Percentiles rank a stretch among this genome's conserved stretches.
Evolutionary conservation across 78 protist species (phyloP).

Genomic region (Dictyostelium capitatum): DNA sequence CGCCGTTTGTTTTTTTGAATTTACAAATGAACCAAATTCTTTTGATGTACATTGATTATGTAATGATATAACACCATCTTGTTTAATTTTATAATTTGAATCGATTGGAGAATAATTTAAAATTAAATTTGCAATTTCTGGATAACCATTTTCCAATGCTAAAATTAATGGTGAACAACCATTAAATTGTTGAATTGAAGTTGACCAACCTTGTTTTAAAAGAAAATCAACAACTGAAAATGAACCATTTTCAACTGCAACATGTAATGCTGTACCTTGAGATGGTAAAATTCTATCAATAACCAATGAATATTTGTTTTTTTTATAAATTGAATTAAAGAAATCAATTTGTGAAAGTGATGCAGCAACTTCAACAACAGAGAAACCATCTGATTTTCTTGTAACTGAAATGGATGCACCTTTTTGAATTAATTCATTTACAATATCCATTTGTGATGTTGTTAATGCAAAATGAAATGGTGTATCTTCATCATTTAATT

Average conservation of each 20-base stretch:
- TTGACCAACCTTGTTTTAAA: constrained; percentile 10
- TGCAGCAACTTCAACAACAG: constrained; percentile 25
- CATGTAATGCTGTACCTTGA: constrained; percentile 34
- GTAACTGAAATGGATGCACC: not conserved
- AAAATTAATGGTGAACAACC: constrained; percentile 31
- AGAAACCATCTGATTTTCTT: constrained; percentile 14
- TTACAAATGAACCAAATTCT: not conserved
- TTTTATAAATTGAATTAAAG: not conserved
- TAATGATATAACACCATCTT: not conserved
- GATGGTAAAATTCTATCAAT: constrained; percentile 19
- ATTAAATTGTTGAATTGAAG: constrained; percentile 32
- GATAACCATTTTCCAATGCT: constrained; percentile 27
- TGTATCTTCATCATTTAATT: constrained; percentile 28
- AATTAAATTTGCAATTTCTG: constrained; percentile 49
- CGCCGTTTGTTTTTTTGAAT: constrained; percentile 21
- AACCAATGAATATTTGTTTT: too few species aligned
- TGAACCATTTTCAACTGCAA: constrained; percentile 25
- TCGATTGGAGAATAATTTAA: not conserved
- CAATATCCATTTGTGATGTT: constrained; percentile 1
- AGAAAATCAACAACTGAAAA: not conserved
- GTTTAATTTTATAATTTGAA: not conserved
- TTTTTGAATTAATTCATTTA: not conserved
- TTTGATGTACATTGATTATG: not conserved
- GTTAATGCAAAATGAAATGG: constrained; percentile 22
- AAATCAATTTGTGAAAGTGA: not conserved